These are phyloP conservation scores for Akanthomyces lecanii DNA, from an alignment of 2,329 filamentous ascomycete species.

Conservation along the genomic window DNA sequence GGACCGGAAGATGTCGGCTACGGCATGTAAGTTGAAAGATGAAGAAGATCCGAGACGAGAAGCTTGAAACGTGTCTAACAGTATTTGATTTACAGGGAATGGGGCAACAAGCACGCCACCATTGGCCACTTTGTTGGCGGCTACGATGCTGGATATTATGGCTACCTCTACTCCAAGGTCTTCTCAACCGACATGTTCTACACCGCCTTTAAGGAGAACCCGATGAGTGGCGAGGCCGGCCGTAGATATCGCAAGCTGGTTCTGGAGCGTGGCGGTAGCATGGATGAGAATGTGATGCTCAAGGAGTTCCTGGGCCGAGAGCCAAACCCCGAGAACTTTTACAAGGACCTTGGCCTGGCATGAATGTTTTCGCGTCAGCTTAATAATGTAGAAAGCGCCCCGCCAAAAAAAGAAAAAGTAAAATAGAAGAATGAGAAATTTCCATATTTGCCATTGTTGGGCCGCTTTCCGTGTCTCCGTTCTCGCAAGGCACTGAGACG, in stretches of 20 bases:
- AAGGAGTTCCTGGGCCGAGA: slow-evolving; percentile 74
- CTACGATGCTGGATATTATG: slow-evolving; percentile 83
- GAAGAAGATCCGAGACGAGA: not conserved
- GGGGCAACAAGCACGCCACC: slow-evolving; percentile 74
- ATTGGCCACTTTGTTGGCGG: slow-evolving; percentile 81
- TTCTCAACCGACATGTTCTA: slow-evolving; percentile 87
- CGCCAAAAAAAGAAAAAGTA: not conserved
- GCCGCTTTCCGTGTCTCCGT: too few relatives aligned
- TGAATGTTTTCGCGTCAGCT: not conserved
- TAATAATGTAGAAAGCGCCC: not conserved
- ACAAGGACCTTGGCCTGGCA: slow-evolving; percentile 63
- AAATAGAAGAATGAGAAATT: not conserved
- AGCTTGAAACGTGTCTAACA: slow-evolving; percentile 26
- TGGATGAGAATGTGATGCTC: slow-evolving; percentile 76
- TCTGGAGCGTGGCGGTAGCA: slow-evolving; percentile 70
- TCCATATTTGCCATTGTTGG: not conserved
- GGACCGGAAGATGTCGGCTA: slow-evolving; percentile 65
- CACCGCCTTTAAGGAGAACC: slow-evolving; percentile 70
- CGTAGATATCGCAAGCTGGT: slow-evolving; percentile 74
- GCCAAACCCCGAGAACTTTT: slow-evolving; percentile 75
- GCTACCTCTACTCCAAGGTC: slow-evolving; percentile 69
- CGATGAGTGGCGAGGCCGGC: slow-evolving; percentile 71
- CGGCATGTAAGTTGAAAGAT: slow-evolving; percentile 40
- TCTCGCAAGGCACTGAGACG: too few relatives aligned
- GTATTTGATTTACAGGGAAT: slow-evolving; percentile 41